These are phyloP conservation scores for Trichoderma koningii DNA, from an alignment of 2,329 filamentous ascomycete species.

Conservation along the genomic window DNA sequence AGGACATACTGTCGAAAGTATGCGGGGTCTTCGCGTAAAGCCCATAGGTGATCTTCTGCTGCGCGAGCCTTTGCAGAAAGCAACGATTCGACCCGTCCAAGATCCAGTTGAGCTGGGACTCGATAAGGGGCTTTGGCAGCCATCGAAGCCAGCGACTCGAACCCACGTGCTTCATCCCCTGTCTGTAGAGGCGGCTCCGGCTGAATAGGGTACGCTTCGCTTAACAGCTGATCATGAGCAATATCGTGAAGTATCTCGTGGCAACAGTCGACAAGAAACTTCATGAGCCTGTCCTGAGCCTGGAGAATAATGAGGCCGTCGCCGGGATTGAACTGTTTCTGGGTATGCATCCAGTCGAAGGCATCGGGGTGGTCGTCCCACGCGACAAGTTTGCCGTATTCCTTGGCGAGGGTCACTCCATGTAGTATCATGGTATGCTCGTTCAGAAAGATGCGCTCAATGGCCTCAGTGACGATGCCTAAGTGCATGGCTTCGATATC, in stretches of 20 bases:
- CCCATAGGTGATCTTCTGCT: slow-evolving; percentile 57
- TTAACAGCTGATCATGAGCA: slow-evolving; percentile 34
- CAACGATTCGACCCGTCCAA: slow-evolving; percentile 48
- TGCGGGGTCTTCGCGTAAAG: slow-evolving; percentile 59
- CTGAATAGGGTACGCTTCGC: slow-evolving; percentile 38
- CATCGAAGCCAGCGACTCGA: slow-evolving; percentile 44
- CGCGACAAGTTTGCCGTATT: slow-evolving; percentile 42
- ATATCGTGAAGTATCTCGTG: slow-evolving; percentile 54
- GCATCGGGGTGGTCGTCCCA: slow-evolving; percentile 39
- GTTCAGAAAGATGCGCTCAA: slow-evolving; percentile 38
- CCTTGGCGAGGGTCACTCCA: slow-evolving; percentile 31
- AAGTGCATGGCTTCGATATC: slow-evolving; percentile 45
- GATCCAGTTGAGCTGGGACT: slow-evolving; percentile 49
- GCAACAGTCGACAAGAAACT: slow-evolving; percentile 54
- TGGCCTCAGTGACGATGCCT: slow-evolving; percentile 32
- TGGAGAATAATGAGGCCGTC: slow-evolving; percentile 54
- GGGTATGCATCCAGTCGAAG: slow-evolving; percentile 33
- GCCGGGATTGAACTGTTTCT: slow-evolving; percentile 38
- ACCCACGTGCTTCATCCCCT: slow-evolving; percentile 38
- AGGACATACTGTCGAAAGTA: slow-evolving; percentile 53
- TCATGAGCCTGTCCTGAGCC: slow-evolving; percentile 50
- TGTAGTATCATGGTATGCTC: slow-evolving; percentile 41
- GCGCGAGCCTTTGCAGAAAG: slow-evolving; percentile 45
- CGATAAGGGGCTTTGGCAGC: slow-evolving; percentile 56
- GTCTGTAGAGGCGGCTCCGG: slow-evolving; percentile 43